These are phyloP conservation scores for Umbelopsis sp. DNA, from an alignment of 371 early-diverging fungal species.

Conservation along the genomic window DNA sequence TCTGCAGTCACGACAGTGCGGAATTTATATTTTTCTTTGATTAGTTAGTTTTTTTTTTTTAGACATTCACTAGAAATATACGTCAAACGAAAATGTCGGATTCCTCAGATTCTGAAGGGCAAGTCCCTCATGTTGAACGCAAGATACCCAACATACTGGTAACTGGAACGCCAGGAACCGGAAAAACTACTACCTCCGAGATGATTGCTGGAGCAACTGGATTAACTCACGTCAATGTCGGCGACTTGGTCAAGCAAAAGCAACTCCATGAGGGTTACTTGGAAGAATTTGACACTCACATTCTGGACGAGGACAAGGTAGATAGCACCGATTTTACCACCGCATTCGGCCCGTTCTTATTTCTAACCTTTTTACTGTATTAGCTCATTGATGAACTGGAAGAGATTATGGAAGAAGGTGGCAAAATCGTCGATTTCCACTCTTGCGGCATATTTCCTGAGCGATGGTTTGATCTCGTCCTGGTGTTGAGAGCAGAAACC, in stretches of 20 bases:
- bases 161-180: conserved; percentile 98
- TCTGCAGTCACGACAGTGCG: neutral
- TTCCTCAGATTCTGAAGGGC: conserved; percentile 31
- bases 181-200: conserved; percentile 94
- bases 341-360: no score
- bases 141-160: conserved; percentile 88
- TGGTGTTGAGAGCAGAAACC: conserved; percentile 88
- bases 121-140: conserved; percentile 30
- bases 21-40: neutral
- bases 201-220: conserved; percentile 75
- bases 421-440: conserved; percentile 92
- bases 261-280: conserved; percentile 87
- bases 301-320: conserved; percentile 93
- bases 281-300: conserved; percentile 88
- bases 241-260: conserved; percentile 86
- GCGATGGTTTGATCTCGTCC: conserved; percentile 95
- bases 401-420: conserved; percentile 75
- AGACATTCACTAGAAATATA: no score
- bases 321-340: neutral
- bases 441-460: conserved; percentile 95
- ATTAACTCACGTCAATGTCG: conserved; percentile 85
- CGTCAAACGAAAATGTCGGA: neutral
- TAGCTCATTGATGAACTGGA: conserved; percentile 89
- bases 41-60: no score
- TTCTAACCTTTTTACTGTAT: no score